phyloP scores from a whole-genome alignment of 2,329 filamentous ascomycete genomes.

The Trichoderma sp. region DNA sequence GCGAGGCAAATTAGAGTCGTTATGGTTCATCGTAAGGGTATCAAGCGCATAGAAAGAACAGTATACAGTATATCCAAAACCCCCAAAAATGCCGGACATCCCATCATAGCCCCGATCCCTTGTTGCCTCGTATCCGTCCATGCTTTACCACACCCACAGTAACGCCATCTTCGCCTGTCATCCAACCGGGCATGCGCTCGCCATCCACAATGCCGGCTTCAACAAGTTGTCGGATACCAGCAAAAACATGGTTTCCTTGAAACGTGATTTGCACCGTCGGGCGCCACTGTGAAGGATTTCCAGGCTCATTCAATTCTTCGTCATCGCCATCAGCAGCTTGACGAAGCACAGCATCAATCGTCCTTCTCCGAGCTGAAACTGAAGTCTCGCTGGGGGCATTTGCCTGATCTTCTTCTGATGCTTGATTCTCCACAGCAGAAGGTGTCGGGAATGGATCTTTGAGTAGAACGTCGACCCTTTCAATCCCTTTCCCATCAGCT shows the following conservation, averaged over 20 bases:
- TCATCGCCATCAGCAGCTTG: constrained; percentile 31
- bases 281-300: constrained; percentile 32
- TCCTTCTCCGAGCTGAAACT: constrained; percentile 32
- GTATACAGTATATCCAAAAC: constrained; percentile 24
- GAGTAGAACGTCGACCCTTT: constrained; percentile 59
- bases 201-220: constrained; percentile 75
- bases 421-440: constrained; percentile 20
- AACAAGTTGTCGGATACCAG: constrained; percentile 73
- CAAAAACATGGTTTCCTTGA: constrained; percentile 75
- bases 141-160: constrained; percentile 67
- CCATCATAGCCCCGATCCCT: constrained; percentile 52
- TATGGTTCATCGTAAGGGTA: constrained; percentile 27
- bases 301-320: constrained; percentile 22
- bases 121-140: constrained; percentile 62
- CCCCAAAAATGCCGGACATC: constrained; percentile 22
- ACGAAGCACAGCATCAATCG: constrained; percentile 37
- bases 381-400: constrained; percentile 20
- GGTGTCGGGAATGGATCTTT: constrained; percentile 54
- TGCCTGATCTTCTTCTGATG: constrained; percentile 27
- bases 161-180: constrained; percentile 83
- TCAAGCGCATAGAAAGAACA: constrained; percentile 29
- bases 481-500: constrained; percentile 60
- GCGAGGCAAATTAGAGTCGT: constrained; percentile 30
- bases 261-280: constrained; percentile 61
- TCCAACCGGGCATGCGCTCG: constrained; percentile 80